Evolutionary conservation across 768 basidiomycete genomes (phyloP).

Genomic region (Mycena pura): DNA sequence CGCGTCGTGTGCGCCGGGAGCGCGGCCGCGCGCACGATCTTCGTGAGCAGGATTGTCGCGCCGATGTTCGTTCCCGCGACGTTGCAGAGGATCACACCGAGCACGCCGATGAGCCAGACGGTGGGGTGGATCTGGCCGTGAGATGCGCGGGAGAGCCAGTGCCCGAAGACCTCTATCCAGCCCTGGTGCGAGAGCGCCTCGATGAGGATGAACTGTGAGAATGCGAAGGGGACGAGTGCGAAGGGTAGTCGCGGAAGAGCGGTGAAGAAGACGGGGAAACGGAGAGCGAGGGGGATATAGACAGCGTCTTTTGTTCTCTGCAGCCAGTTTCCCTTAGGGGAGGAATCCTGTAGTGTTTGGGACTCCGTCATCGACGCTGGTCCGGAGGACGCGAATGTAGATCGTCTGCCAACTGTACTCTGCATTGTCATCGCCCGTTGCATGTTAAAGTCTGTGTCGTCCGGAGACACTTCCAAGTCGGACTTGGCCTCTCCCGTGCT

Average conservation of each 20-base stretch:
- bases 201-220: slow-evolving; percentile 94
- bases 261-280: slow-evolving; percentile 76
- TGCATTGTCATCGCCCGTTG: slow-evolving; percentile 54
- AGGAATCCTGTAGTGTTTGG: not conserved
- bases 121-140: slow-evolving; percentile 51
- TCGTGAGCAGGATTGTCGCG: slow-evolving; percentile 88
- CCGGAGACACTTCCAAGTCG: slow-evolving; percentile 22
- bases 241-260: slow-evolving; percentile 77
- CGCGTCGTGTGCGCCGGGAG: slow-evolving; percentile 44
- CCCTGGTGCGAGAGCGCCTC: slow-evolving; percentile 81
- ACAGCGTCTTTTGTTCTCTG: not conserved
- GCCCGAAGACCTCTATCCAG: slow-evolving; percentile 85
- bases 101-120: slow-evolving; percentile 72
- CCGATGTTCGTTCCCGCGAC: slow-evolving; percentile 91
- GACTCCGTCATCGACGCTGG: slow-evolving; percentile 4
- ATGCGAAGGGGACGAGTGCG: slow-evolving; percentile 87
- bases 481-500: slow-evolving; percentile 22
- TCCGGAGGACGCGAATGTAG: slow-evolving; percentile 49
- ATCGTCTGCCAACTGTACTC: slow-evolving; percentile 65
- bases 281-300: slow-evolving; percentile 27
- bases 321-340: not conserved
- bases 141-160: slow-evolving; percentile 63
- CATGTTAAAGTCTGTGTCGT: slow-evolving; percentile 21
- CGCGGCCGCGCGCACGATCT: slow-evolving; percentile 66
- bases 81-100: slow-evolving; percentile 81